A percentile compares a stretch with the other conserved stretches of the same genome.
These are phyloP conservation scores for Lactarius tabidus DNA, from an alignment of 768 basidiomycete genomes.

Conservation along the genomic window DNA sequence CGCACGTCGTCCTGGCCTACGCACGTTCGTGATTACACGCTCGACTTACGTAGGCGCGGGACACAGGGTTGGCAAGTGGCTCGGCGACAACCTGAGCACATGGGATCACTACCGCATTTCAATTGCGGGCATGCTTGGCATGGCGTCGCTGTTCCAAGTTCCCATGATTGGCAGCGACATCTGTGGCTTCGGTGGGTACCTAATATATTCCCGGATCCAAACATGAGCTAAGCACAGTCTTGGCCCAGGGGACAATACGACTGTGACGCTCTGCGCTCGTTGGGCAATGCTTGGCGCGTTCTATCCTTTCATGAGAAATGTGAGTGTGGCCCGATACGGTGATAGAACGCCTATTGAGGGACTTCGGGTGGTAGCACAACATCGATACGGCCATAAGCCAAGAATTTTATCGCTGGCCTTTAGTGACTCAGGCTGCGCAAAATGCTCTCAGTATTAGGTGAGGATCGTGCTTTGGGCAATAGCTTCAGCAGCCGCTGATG, in stretches of 20 bases:
- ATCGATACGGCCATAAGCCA: conserved; percentile 49
- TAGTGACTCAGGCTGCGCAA: conserved; percentile 53
- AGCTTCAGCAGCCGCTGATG: not conserved
- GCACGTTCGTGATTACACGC: conserved; percentile 65
- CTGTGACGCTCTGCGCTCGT: conserved; percentile 64
- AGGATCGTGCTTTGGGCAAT: conserved; percentile 17
- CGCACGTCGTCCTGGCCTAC: conserved; percentile 54
- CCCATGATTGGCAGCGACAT: conserved; percentile 79
- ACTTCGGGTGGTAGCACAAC: conserved; percentile 44
- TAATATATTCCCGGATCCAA: not conserved
- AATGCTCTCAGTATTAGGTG: conserved; percentile 59
- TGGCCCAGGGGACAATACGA: conserved; percentile 49
- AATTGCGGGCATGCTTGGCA: conserved; percentile 63
- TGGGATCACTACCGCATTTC: conserved; percentile 59
- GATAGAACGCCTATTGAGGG: conserved; percentile 20
- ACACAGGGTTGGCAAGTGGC: conserved; percentile 65
- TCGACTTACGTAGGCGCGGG: conserved; percentile 73
- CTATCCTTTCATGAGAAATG: conserved; percentile 77
- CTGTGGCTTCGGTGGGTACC: conserved; percentile 54
- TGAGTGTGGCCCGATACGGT: conserved; percentile 32
- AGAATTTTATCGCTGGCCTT: conserved; percentile 65
- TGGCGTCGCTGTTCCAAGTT: conserved; percentile 59
- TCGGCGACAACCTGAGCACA: conserved; percentile 59
- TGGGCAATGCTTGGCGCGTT: conserved; percentile 79
- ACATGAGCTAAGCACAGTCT: not conserved